phyloP scores from a whole-genome alignment of 805 yeast species.

The Pichia rugopelliculosa region DNA sequence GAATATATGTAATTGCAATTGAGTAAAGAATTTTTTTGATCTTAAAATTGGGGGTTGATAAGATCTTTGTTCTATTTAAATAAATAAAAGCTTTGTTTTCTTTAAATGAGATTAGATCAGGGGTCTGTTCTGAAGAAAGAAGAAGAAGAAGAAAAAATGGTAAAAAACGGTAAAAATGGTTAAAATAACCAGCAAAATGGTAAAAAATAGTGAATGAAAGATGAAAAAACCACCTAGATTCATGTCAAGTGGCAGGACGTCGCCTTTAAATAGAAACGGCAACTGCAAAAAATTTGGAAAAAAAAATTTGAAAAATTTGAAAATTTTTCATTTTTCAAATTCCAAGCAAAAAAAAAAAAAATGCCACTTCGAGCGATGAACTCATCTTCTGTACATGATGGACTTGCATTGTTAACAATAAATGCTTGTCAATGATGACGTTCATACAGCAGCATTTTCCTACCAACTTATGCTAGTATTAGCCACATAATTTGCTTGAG shows the following conservation, averaged over 20 bases:
- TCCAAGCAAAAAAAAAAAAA: background rate
- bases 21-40: background rate
- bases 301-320: background rate
- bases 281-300: too few relatives aligned
- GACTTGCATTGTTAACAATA: background rate
- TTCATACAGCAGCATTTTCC: too few relatives aligned
- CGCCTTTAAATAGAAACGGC: background rate
- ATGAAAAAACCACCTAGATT: too few relatives aligned
- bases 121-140: slow-evolving; percentile 18
- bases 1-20: background rate
- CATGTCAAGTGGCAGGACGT: background rate
- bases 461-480: too few relatives aligned
- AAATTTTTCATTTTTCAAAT: background rate
- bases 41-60: slow-evolving; percentile 5
- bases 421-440: too few relatives aligned
- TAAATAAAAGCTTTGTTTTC: background rate
- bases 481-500: too few relatives aligned
- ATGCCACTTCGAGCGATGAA: background rate
- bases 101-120: slow-evolving; percentile 10
- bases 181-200: background rate
- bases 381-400: background rate
- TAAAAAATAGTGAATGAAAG: background rate
- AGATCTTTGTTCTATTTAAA: background rate
- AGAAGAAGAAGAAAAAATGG: too few relatives aligned
- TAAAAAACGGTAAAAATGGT: slow-evolving; percentile 8